Evolutionary conservation across 306 rosid genomes (phyloP).

Genomic region (Medicago lupulina): DNA sequence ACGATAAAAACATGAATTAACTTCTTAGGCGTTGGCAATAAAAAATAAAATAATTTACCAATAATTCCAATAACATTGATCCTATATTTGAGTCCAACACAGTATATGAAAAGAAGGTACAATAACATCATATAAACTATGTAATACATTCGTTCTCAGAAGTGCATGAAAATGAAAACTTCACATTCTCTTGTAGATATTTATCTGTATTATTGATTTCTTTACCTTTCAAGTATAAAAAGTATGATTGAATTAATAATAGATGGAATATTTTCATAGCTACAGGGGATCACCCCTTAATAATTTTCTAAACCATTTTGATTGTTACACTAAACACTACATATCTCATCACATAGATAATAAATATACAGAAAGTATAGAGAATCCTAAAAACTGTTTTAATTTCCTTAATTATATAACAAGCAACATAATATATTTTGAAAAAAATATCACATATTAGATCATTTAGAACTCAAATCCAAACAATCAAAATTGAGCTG

Average conservation of each 20-base stretch:
- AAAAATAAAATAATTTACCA: no score
- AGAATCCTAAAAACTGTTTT: slow-evolving; percentile 2
- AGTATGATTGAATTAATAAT: slow-evolving; percentile 10
- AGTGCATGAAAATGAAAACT: not conserved
- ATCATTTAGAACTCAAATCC: slow-evolving; percentile 8
- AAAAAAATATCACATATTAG: slow-evolving; percentile 25
- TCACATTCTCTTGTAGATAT: not conserved
- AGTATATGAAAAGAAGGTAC: not conserved
- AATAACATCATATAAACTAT: not conserved
- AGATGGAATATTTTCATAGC: not conserved
- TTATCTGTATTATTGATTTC: slow-evolving; percentile 1
- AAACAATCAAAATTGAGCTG: slow-evolving; percentile 13
- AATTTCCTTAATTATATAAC: not conserved
- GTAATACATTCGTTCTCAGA: not conserved
- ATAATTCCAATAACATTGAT: not conserved
- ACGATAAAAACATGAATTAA: slow-evolving; percentile 6
- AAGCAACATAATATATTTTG: not conserved
- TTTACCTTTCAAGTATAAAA: not conserved
- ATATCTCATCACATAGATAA: slow-evolving; percentile 1
- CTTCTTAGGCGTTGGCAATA: slow-evolving; percentile 21
- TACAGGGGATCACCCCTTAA: not conserved
- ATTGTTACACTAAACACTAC: not conserved
- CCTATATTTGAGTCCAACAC: not conserved
- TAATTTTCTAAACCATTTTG: slow-evolving; percentile 1
- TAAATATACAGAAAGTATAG: not conserved